phyloP scores from a whole-genome alignment of 225 moss, liverwort and hornwort species.

The Anthoceros angustus region DNA sequence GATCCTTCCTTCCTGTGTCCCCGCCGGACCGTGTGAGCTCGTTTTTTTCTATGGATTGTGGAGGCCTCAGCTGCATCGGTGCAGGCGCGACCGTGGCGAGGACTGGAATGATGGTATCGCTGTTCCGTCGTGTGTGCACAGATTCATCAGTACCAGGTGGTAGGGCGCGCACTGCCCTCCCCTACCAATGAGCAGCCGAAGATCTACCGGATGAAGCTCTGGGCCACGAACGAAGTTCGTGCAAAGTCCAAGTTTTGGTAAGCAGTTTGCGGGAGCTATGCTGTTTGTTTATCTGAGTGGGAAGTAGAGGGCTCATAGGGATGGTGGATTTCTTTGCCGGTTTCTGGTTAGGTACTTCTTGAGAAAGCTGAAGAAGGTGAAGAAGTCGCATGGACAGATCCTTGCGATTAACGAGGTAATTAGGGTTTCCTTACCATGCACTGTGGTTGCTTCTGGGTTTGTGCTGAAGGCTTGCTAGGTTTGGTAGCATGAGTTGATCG shows the following conservation, averaged over 20 bases:
- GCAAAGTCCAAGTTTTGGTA: conserved; percentile 85
- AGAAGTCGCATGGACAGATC: conserved; percentile 81
- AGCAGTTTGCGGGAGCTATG: background rate
- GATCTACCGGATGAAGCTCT: conserved; percentile 76
- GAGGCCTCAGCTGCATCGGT: too few relatives aligned
- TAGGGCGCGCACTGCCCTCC: conserved; percentile 67
- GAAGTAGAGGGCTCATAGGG: too few relatives aligned
- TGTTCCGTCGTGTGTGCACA: conserved; percentile 7
- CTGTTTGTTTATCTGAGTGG: too few relatives aligned
- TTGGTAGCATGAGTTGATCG: too few relatives aligned
- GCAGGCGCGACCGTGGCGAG: too few relatives aligned
- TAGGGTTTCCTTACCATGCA: background rate
- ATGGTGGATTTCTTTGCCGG: too few relatives aligned
- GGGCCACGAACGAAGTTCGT: conserved; percentile 66
- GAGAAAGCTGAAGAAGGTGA: conserved; percentile 85
- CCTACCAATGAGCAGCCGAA: conserved; percentile 42
- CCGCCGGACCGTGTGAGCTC: too few relatives aligned
- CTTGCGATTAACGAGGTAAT: conserved; percentile 80
- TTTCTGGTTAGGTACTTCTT: conserved; percentile 49
- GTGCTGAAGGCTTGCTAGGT: too few relatives aligned
- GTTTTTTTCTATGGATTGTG: too few relatives aligned
- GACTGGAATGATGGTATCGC: too few relatives aligned
- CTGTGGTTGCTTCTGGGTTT: too few relatives aligned
- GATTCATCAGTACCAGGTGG: conserved; percentile 92
- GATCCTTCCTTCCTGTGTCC: too few relatives aligned